Conservation (phyloP, 257 asterid species). For the Avicennia marina region DNA sequence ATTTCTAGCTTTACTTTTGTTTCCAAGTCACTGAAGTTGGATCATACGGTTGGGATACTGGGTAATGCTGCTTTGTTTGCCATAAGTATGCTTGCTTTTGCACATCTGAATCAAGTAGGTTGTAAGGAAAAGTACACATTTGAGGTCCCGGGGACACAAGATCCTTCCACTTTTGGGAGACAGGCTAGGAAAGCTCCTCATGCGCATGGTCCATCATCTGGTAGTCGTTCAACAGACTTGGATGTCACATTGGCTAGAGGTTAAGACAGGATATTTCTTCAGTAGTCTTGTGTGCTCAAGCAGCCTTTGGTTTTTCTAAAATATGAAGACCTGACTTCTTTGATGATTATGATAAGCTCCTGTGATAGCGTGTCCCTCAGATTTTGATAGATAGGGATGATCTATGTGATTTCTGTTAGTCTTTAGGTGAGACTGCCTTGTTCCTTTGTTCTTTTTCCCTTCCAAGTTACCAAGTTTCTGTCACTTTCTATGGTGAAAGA, state of each 20-base stretch:
- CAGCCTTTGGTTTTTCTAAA: slow-evolving; percentile 8
- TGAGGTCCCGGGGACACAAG: slow-evolving; percentile 32
- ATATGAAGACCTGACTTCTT: no score
- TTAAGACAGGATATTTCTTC: slow-evolving; percentile 21
- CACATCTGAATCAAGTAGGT: slow-evolving; percentile 63
- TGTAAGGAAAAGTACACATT: slow-evolving; percentile 36
- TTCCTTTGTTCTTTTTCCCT: no score
- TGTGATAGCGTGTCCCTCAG: no score
- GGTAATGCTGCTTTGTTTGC: slow-evolving; percentile 93
- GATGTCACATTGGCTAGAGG: slow-evolving; percentile 88
- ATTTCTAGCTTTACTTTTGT: slow-evolving; percentile 46
- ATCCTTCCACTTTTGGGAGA: slow-evolving; percentile 27
- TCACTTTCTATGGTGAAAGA: no score
- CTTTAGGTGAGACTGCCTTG: no score
- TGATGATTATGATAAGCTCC: slow-evolving; percentile 16
- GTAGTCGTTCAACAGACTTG: slow-evolving; percentile 33
- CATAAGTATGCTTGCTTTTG: slow-evolving; percentile 73
- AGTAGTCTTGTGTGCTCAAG: slow-evolving; percentile 4
- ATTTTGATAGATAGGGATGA: no score
- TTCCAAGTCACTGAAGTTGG: slow-evolving; percentile 62
- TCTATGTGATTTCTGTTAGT: no score
- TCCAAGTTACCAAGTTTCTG: no score
- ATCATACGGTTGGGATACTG: slow-evolving; percentile 63
- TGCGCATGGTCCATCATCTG: slow-evolving; percentile 29
- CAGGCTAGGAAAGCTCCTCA: slow-evolving; percentile 38